Conservation (phyloP, 2,329 filamentous ascomycete genomes). For the Aspergillus sp. region DNA sequence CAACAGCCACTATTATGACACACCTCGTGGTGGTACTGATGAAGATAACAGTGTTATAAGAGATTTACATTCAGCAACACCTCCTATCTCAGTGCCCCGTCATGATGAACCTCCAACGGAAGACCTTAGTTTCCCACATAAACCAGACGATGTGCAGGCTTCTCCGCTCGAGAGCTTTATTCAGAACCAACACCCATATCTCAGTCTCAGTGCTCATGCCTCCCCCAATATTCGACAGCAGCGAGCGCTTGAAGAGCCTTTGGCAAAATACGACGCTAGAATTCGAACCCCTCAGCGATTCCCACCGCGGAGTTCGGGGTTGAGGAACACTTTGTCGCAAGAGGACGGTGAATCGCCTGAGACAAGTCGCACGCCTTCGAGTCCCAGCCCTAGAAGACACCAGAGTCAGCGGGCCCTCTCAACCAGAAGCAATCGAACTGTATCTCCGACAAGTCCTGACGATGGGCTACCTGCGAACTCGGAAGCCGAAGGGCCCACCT, state of each 20-base stretch:
- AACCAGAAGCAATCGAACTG: constrained; percentile 18
- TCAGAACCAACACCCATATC: constrained; percentile 32
- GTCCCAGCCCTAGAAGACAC: constrained; percentile 15
- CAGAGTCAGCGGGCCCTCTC: constrained; percentile 20
- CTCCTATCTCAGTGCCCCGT: constrained; percentile 40
- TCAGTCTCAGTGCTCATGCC: constrained; percentile 36
- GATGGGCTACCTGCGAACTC: constrained; percentile 15
- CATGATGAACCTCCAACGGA: constrained; percentile 24
- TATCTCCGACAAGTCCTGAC: constrained; percentile 14
- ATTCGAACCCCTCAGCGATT: constrained; percentile 18
- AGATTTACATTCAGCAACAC: constrained; percentile 35
- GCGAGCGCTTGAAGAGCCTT: constrained; percentile 31
- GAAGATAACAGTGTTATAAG: constrained; percentile 32
- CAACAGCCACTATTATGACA: constrained; percentile 26
- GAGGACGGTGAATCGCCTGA: constrained; percentile 18
- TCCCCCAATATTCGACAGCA: constrained; percentile 33
- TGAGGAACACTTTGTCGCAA: constrained; percentile 29
- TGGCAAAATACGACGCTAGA: constrained; percentile 24
- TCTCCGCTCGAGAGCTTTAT: constrained; percentile 37
- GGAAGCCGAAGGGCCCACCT: constrained; percentile 32
- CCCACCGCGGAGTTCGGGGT: constrained; percentile 26
- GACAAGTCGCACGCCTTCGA: constrained; percentile 11
- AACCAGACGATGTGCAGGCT: constrained; percentile 28
- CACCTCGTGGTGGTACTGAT: constrained; percentile 30
- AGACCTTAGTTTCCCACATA: constrained; percentile 26